A percentile compares a stretch with the other conserved stretches of the same genome.
phyloP scores from a whole-genome alignment of 441 rosid species.

The Isatis lusitanica region DNA sequence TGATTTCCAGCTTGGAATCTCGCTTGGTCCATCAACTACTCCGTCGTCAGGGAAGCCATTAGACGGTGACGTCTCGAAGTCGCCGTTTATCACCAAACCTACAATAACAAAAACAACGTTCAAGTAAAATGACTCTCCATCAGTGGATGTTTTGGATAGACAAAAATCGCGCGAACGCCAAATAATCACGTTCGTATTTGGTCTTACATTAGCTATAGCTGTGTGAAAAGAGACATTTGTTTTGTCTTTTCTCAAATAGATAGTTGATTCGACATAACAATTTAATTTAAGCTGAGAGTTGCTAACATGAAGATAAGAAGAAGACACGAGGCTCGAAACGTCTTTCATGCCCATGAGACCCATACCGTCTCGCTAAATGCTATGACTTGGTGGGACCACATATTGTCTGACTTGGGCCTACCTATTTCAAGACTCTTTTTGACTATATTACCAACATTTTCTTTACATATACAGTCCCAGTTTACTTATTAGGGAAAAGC shows the following conservation, averaged over 20 bases:
- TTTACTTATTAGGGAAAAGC: not conserved
- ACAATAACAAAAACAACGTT: not conserved
- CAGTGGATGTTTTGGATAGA: not conserved
- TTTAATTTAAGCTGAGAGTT: not conserved
- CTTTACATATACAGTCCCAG: not conserved
- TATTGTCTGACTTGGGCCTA: conserved; percentile 4
- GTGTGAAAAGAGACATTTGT: conserved; percentile 25
- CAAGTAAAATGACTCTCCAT: too few relatives aligned
- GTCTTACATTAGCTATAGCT: conserved; percentile 11
- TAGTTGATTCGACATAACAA: conserved; percentile 9
- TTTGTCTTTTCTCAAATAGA: not conserved
- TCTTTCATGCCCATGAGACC: conserved; percentile 8
- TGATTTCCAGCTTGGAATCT: conserved; percentile 71
- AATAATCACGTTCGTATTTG: not conserved
- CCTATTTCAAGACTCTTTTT: conserved; percentile 14
- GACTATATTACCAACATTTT: conserved; percentile 2
- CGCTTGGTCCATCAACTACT: conserved; percentile 42
- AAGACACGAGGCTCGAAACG: conserved; percentile 3
- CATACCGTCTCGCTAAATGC: conserved; percentile 1
- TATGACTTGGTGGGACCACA: conserved; percentile 13
- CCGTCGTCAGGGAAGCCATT: conserved; percentile 66
- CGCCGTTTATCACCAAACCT: conserved; percentile 77
- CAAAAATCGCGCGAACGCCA: not conserved
- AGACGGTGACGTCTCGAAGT: conserved; percentile 69
- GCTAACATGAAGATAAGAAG: not conserved